Evolutionary conservation across 495 filamentous ascomycete genomes (phyloP).

Genomic region (Trichoderma parareesei): DNA sequence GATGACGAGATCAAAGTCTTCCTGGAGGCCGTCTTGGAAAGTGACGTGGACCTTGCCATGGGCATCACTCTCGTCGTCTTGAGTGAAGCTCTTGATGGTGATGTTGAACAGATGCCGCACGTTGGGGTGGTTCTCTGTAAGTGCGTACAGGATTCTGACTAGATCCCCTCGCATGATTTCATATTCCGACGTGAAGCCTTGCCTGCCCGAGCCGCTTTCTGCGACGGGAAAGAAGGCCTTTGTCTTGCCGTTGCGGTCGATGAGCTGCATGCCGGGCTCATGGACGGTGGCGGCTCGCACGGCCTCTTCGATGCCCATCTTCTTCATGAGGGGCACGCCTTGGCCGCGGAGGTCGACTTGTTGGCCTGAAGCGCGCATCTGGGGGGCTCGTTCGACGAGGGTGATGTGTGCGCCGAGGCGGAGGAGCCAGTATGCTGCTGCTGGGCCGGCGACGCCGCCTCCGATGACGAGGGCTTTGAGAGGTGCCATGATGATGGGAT

Average conservation of each 20-base stretch:
- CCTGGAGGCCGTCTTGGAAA: constrained; percentile 27
- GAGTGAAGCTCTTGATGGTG: constrained; percentile 20
- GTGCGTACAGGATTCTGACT: constrained; percentile 35
- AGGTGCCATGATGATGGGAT: background rate
- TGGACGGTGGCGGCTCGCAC: constrained; percentile 31
- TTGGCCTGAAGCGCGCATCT: constrained; percentile 40
- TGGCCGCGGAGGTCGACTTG: constrained; percentile 44
- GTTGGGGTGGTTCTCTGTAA: constrained; percentile 26
- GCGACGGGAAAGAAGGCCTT: constrained; percentile 35
- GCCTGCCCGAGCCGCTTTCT: constrained; percentile 30
- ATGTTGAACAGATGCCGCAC: constrained; percentile 40
- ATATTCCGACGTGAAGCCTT: constrained; percentile 44
- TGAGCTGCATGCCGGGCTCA: constrained; percentile 38
- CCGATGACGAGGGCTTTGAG: constrained; percentile 23
- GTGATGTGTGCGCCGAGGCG: constrained; percentile 42
- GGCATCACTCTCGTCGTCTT: constrained; percentile 15
- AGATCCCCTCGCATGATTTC: constrained; percentile 51
- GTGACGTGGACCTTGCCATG: constrained; percentile 23
- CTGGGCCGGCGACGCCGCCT: constrained; percentile 34
- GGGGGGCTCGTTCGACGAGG: constrained; percentile 42
- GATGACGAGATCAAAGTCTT: background rate
- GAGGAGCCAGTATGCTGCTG: constrained; percentile 44
- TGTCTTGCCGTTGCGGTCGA: constrained; percentile 28
- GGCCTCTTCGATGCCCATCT: constrained; percentile 41
- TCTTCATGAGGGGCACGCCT: constrained; percentile 41